Percentiles rank a stretch among this genome's conserved stretches.
phyloP scores from a whole-genome alignment of 352 stramenopile species.

The Globisporangium acanthophoron region DNA sequence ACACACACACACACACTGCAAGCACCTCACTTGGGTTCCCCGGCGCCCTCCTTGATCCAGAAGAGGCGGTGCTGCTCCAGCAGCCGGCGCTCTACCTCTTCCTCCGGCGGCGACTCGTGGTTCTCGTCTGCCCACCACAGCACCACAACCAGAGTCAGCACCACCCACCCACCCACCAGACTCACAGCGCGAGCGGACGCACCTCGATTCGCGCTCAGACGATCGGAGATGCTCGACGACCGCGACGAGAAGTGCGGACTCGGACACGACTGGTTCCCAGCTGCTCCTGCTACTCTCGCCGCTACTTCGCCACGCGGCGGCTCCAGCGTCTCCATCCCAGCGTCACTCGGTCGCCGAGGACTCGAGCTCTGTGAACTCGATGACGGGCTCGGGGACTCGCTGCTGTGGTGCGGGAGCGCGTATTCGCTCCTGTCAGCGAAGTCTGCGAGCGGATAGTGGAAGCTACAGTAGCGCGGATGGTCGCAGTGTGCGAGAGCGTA shows the following conservation, averaged over 20 bases:
- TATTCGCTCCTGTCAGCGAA: not conserved
- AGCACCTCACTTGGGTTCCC: conserved; percentile 10
- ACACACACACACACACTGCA: no score
- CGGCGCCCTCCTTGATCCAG: conserved; percentile 65
- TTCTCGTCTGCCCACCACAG: conserved; percentile 12
- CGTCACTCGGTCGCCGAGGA: conserved; percentile 19
- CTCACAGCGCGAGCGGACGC: not conserved
- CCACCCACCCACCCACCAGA: conserved; percentile 1
- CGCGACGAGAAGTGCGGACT: conserved; percentile 65
- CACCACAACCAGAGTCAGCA: not conserved
- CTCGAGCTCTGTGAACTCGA: conserved; percentile 22
- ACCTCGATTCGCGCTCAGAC: conserved; percentile 48
- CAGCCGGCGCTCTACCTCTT: conserved; percentile 43
- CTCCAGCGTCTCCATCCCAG: conserved; percentile 21
- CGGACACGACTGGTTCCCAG: conserved; percentile 21
- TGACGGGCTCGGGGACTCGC: not conserved
- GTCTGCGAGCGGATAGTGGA: conserved; percentile 4
- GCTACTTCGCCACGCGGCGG: conserved; percentile 10
- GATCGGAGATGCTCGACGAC: conserved; percentile 50
- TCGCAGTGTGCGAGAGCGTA: not conserved
- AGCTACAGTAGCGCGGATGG: conserved; percentile 1
- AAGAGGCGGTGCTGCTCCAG: conserved; percentile 69
- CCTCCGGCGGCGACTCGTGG: conserved; percentile 13
- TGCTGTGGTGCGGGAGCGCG: not conserved
- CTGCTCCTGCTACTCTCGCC: not conserved